These are phyloP conservation scores for Pyricularia pennisetigena DNA, from an alignment of 2,329 filamentous ascomycete species.

Conservation along the genomic window DNA sequence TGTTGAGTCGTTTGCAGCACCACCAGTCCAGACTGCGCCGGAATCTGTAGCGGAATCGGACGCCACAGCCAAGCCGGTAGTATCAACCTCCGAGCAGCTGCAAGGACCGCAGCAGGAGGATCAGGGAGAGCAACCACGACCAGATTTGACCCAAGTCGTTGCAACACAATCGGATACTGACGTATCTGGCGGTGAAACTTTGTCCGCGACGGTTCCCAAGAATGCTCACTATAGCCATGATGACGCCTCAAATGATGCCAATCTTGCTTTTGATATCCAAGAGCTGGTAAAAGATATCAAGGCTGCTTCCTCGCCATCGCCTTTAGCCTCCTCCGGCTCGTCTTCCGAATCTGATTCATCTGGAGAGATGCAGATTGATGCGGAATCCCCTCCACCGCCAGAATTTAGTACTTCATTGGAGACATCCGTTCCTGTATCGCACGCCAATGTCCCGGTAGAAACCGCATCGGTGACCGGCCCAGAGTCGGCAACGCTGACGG, in stretches of 20 bases:
- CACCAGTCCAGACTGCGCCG: not conserved
- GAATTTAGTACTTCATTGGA: not conserved
- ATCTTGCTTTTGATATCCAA: conserved; percentile 21
- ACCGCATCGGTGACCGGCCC: not conserved
- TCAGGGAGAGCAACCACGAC: not conserved
- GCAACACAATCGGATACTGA: not conserved
- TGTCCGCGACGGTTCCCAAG: not conserved
- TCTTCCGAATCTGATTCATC: conserved; percentile 6
- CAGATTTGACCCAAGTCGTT: not conserved
- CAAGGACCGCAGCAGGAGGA: not conserved
- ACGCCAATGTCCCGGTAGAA: not conserved
- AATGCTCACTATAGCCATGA: not conserved
- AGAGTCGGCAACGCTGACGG: not conserved
- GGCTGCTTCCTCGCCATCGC: conserved; percentile 10
- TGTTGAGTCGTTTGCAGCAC: not conserved
- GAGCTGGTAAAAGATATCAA: conserved; percentile 25
- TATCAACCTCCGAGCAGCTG: not conserved
- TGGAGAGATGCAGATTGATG: conserved; percentile 3
- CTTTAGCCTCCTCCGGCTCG: conserved; percentile 6
- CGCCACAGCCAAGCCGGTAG: not conserved
- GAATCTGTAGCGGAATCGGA: not conserved
- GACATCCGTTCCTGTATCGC: not conserved
- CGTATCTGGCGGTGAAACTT: not conserved
- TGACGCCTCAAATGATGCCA: conserved; percentile 13
- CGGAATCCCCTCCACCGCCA: not conserved